These are phyloP conservation scores for Exophiala oligosperma DNA, from an alignment of 2,329 filamentous ascomycete genomes.

Conservation along the genomic window DNA sequence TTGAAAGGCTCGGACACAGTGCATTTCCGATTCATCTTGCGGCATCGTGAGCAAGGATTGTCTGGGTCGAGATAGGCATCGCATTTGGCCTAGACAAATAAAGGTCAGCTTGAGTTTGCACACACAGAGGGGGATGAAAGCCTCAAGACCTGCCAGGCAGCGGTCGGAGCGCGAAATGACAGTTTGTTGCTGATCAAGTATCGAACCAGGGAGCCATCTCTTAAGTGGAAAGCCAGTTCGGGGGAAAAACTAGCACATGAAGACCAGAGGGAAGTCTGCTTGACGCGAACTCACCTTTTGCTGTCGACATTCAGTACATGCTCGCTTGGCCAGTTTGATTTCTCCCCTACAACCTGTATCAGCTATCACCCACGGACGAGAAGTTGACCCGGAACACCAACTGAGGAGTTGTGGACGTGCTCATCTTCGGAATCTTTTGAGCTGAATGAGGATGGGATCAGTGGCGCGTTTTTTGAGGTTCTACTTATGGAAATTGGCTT, in stretches of 20 bases:
- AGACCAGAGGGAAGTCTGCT: neutral
- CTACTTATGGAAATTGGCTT: no score
- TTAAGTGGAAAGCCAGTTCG: no score
- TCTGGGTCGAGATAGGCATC: constrained; percentile 39
- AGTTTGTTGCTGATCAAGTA: no score
- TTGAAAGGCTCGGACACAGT: constrained; percentile 45
- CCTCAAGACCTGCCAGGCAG: no score
- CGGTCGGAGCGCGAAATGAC: no score
- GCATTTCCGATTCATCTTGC: constrained; percentile 38
- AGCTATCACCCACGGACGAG: neutral
- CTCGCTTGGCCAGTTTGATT: constrained; percentile 37
- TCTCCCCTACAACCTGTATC: constrained; percentile 8
- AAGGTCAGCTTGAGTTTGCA: neutral
- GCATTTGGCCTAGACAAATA: constrained; percentile 34
- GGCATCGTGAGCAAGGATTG: constrained; percentile 40
- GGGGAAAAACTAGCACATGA: neutral
- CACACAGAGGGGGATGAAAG: no score
- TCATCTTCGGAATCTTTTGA: constrained; percentile 7
- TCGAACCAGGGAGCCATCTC: no score
- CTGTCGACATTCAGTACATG: constrained; percentile 46
- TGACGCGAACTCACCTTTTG: constrained; percentile 34
- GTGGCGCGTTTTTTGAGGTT: no score
- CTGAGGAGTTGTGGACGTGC: constrained; percentile 12
- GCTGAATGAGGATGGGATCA: neutral
- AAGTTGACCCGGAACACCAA: neutral